Base-by-base conservation (phyloP, 2,329 filamentous ascomycete species). In the Fusarium sp. region DNA sequence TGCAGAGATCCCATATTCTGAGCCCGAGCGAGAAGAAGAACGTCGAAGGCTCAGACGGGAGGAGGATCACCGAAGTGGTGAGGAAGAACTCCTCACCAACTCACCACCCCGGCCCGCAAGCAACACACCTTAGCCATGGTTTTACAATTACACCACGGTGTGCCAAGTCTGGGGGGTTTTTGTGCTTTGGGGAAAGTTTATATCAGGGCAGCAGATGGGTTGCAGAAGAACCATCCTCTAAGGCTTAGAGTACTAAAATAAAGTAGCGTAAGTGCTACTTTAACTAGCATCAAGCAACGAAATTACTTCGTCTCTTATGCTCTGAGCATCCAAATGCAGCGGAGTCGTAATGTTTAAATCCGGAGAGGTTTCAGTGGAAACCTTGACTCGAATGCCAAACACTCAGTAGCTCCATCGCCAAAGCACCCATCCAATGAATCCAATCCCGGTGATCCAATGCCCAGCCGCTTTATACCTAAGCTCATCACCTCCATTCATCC, bases 401-500 rank as follows among this genome's bases (percentile, higher is more conserved):
- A 37, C 34, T 37, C 34, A 61, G 25, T 34, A 57, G 7, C 56
- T 73, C 57, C 24, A 69, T 53, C 73, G 66, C 75, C 75, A 76
- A 29, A 65, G 16, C 30, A 74, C 73, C 77, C 77, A 79, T 5
- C 69, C 69, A 3, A 65, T 58, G 41, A 78, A 74, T 1, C 72
- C 71, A 30, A 65, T 41, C 4, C 73, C 71, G 0, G 73, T 77
- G 16, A 75, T 65, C 73, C 73, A 78, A 54, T 79, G 77, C 0
- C 77, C 75, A 45, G 57, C 29, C 5, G 74, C 74, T 54, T 65
- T 76, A 16, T 54, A 69, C 16, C 61, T 65, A 7, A 74, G 46
- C 20, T 69, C 46, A 11, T 74, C 65, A 12, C 78, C 77, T 0
- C 78, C 78, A 4, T 75, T 54, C 10, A 73, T 20, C 79, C 78